These are phyloP conservation scores for Agroathelia rolfsii DNA, from an alignment of 1,284 basidiomycete species.

Conservation along the genomic window DNA sequence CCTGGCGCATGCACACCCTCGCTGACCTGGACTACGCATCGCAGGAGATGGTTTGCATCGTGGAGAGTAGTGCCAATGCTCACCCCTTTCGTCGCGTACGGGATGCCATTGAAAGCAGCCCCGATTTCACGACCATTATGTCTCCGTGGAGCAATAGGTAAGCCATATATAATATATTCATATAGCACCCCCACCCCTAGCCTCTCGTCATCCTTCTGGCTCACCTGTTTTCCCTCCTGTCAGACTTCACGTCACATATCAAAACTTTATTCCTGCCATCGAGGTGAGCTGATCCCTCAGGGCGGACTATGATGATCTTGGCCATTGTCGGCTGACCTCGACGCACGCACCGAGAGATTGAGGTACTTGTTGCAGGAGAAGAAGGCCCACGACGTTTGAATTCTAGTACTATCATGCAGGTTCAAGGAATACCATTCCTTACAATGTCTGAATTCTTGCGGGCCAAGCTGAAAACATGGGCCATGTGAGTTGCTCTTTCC, in stretches of 20 bases:
- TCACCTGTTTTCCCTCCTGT: conserved; percentile 9
- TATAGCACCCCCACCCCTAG: conserved; percentile 10
- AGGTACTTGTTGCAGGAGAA: conserved; percentile 36
- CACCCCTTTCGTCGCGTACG: conserved; percentile 45
- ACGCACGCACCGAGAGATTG: conserved; percentile 24
- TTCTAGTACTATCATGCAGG: conserved; percentile 23
- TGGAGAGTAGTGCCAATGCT: conserved; percentile 33
- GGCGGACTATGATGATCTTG: conserved; percentile 19
- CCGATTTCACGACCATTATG: conserved; percentile 30
- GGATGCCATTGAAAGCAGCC: conserved; percentile 34
- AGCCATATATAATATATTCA: conserved; percentile 10
- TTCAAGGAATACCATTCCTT: conserved; percentile 31
- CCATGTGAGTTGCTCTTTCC: conserved; percentile 12
- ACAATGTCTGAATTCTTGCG: conserved; percentile 35
- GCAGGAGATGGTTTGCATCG: conserved; percentile 47
- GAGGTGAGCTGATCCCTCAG: conserved; percentile 20
- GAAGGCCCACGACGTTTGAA: conserved; percentile 35
- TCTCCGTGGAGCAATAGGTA: conserved; percentile 50
- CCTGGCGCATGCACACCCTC: conserved; percentile 1
- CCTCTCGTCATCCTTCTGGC: conserved; percentile 7
- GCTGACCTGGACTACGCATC: conserved; percentile 5
- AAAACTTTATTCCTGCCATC: conserved; percentile 33
- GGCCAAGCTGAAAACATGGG: conserved; percentile 24
- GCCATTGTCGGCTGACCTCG: conserved; percentile 7
- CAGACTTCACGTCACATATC: conserved; percentile 45